Conservation (phyloP, 2,329 filamentous ascomycete genomes). For the Pseudohalonectria lignicola region DNA sequence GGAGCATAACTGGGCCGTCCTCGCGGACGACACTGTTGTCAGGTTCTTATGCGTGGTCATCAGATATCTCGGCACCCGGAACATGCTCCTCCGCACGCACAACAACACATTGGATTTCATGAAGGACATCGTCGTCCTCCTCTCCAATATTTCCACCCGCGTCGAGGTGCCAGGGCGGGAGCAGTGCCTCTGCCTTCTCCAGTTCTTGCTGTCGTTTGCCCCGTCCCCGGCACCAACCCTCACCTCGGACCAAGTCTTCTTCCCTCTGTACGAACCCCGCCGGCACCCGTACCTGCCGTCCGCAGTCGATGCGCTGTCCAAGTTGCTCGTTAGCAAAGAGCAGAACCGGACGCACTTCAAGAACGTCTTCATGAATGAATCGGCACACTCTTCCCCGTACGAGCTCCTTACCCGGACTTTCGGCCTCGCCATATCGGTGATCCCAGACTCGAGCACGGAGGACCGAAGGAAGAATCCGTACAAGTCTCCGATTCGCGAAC, state of each 20-base stretch:
- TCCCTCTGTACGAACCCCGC: slow-evolving; percentile 68
- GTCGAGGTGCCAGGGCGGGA: slow-evolving; percentile 78
- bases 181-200: slow-evolving; percentile 74
- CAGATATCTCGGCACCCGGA: slow-evolving; percentile 77
- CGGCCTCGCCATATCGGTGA: slow-evolving; percentile 70
- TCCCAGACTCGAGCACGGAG: slow-evolving; percentile 53
- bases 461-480: no score
- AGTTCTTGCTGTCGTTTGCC: slow-evolving; percentile 85
- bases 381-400: slow-evolving; percentile 49
- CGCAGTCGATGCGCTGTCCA: slow-evolving; percentile 82
- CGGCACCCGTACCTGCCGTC: slow-evolving; percentile 81
- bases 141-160: slow-evolving; percentile 78
- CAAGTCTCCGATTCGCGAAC: no score
- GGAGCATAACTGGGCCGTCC: slow-evolving; percentile 49
- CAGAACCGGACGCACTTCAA: slow-evolving; percentile 83
- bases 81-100: slow-evolving; percentile 72
- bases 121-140: slow-evolving; percentile 83
- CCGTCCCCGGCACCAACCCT: slow-evolving; percentile 60
- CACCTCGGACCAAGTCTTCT: slow-evolving; percentile 52
- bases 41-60: slow-evolving; percentile 78
- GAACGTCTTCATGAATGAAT: slow-evolving; percentile 67
- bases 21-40: slow-evolving; percentile 69
- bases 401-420: slow-evolving; percentile 84
- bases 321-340: slow-evolving; percentile 84
- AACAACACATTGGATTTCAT: slow-evolving; percentile 89